Percentiles rank a stretch among this genome's conserved stretches.
Conservation (phyloP, 1,139 yeast genomes). For the Blastobotrys capitulatus region DNA sequence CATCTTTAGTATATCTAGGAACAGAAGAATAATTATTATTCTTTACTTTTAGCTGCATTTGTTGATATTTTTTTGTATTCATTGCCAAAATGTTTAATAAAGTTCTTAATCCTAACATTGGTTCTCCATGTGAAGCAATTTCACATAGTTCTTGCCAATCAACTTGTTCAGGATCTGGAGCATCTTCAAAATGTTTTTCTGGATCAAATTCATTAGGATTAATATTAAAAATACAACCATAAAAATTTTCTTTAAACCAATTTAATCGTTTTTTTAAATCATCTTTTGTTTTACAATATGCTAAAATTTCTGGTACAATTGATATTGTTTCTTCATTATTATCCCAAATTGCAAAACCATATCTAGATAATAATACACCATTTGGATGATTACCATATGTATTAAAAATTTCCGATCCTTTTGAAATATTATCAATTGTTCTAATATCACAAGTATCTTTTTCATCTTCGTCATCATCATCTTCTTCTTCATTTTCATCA, state of each 20-base stretch:
- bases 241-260: slow-evolving; percentile 62
- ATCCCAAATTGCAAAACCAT: slow-evolving; percentile 60
- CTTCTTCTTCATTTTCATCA: slow-evolving; percentile 26
- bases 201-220: slow-evolving; percentile 36
- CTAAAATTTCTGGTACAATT: slow-evolving; percentile 48
- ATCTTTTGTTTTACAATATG: slow-evolving; percentile 35
- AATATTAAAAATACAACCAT: slow-evolving; percentile 33
- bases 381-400: slow-evolving; percentile 73
- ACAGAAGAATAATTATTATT: slow-evolving; percentile 18
- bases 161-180: slow-evolving; percentile 18
- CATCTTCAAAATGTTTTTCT: slow-evolving; percentile 20
- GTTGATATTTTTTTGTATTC: slow-evolving; percentile 20
- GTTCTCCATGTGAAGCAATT: slow-evolving; percentile 36
- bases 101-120: slow-evolving; percentile 39
- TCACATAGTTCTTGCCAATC: slow-evolving; percentile 23
- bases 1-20: slow-evolving; percentile 13
- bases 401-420: slow-evolving; percentile 62
- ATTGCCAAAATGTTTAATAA: slow-evolving; percentile 34
- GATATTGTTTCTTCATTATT: slow-evolving; percentile 55
- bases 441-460: slow-evolving; percentile 36
- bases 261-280: slow-evolving; percentile 42
- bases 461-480: slow-evolving; percentile 34
- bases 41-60: slow-evolving; percentile 20
- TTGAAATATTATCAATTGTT: slow-evolving; percentile 39
- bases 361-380: slow-evolving; percentile 59